Evolutionary conservation across 2,329 filamentous ascomycete genomes (phyloP), one percentile per base, ranked within the genome.

Genomic region (Akanthomyces muscarius): DNA sequence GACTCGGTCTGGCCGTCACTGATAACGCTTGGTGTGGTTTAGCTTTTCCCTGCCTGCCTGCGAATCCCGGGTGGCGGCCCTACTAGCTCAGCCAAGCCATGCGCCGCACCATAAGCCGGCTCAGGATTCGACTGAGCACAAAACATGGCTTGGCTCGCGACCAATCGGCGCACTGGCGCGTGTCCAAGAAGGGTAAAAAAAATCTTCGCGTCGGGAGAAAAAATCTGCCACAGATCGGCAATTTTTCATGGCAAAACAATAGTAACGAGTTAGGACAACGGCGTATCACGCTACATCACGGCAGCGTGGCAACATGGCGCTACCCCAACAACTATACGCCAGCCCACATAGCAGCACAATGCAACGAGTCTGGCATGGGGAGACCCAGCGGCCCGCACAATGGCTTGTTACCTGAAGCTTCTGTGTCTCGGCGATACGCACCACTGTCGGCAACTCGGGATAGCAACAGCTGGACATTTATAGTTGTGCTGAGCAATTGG

Each of bases 351-450:
- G 6, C 14, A 45, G 41, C n/a, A 44, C 36, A 55, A n/a, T 55
- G 38, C 52, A 42, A 53, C 16, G n/a, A 53, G 18, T 6, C 33
- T 18, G 21, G 10, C 8, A 59, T 50, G 57, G 25, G 30, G 48
- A 45, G 50, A 38, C 48, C 58, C 50, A 54, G 38, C 7, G 58
- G 58, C 50, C 58, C 58, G 58, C 58, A 23, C 38, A 41, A 53
- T 38, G 55, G n/a, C 44, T 25, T 42, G 11, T 41, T 42, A 13
- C 36, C n/a, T 33, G 41, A 33, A 48, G 44, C 45, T 42, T 28
- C 13, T 23, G n/a, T 5, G n/a, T 41, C 59, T 61, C 59, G 59
- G 59, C 59, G 59, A 61, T 61, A 61, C 59, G 51, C 42, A 28
- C 30, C 11, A 48, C 25, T 10, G 28, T 61, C 59, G 41, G 58